phyloP scores from a whole-genome alignment of 2,329 filamentous ascomycete species.

The Trichoderma sp. region DNA sequence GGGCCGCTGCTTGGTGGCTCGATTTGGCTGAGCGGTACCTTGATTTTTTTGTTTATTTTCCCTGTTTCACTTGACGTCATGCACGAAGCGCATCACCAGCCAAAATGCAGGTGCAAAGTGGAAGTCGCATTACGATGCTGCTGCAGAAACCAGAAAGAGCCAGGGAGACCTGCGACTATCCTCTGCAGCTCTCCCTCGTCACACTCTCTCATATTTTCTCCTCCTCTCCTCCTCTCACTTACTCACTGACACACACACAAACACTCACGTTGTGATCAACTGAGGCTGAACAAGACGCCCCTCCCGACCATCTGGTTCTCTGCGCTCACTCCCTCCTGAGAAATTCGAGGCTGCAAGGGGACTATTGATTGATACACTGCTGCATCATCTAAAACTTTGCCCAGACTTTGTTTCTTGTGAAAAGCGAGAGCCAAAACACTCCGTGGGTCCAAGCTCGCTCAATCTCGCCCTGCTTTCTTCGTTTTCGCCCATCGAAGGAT shows the following conservation, averaged over 20 bases:
- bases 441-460: not conserved
- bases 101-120: not conserved
- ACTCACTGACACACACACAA: not conserved
- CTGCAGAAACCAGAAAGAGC: not conserved
- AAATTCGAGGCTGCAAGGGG: conserved; percentile 3
- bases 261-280: not conserved
- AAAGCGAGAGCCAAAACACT: not conserved
- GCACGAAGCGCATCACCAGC: not conserved
- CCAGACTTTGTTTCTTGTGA: not conserved
- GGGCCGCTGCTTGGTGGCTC: not conserved
- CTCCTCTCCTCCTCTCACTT: not conserved
- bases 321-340: not conserved
- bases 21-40: not conserved
- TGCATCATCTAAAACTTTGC: not conserved
- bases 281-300: not conserved
- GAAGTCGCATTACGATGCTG: not conserved
- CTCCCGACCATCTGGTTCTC: not conserved
- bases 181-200: not conserved
- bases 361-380: not conserved
- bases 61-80: conserved; percentile 25
- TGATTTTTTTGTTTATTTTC: conserved; percentile 1
- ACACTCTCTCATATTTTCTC: not conserved
- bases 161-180: not conserved
- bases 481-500: not conserved
- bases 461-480: not conserved